Percentiles rank a stretch among this genome's conserved stretches.
phyloP scores from a whole-genome alignment of 495 filamentous ascomycete species.

The Lichenothelia convexa region DNA sequence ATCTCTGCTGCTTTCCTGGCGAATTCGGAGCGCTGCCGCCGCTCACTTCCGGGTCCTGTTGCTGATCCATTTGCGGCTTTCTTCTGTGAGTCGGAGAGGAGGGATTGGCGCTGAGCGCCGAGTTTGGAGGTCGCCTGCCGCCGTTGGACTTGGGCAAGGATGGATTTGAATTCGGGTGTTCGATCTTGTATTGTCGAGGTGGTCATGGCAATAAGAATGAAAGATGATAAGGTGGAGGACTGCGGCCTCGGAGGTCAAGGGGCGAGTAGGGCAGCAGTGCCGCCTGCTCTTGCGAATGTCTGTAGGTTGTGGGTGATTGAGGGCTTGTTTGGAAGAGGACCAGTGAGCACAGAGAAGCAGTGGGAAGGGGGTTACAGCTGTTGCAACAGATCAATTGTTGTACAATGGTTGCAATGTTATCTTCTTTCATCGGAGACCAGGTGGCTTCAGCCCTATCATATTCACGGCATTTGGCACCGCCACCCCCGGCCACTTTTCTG shows the following conservation, averaged over 20 bases:
- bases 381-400: no score
- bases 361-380: no score
- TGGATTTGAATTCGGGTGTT: constrained; percentile 81
- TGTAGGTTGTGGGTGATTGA: no score
- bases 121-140: constrained; percentile 49
- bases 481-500: no score
- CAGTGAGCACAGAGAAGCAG: no score
- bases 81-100: constrained; percentile 57
- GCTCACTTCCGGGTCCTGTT: constrained; percentile 10
- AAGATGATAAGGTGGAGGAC: not conserved
- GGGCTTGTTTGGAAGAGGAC: no score
- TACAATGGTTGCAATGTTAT: no score
- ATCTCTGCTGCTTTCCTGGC: constrained; percentile 79
- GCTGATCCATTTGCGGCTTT: constrained; percentile 46
- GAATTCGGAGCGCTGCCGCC: constrained; percentile 57
- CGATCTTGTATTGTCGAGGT: constrained; percentile 83
- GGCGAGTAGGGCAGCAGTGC: no score
- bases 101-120: constrained; percentile 59
- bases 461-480: no score
- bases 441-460: no score
- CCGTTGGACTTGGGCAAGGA: constrained; percentile 67
- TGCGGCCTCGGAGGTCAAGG: not conserved
- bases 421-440: no score
- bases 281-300: no score
- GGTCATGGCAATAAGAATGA: not conserved